A percentile compares a stretch with the other conserved stretches of the same genome.
These are phyloP conservation scores for Groenewaldozyma tartarivorans DNA, from an alignment of 805 yeast species.

Conservation along the genomic window DNA sequence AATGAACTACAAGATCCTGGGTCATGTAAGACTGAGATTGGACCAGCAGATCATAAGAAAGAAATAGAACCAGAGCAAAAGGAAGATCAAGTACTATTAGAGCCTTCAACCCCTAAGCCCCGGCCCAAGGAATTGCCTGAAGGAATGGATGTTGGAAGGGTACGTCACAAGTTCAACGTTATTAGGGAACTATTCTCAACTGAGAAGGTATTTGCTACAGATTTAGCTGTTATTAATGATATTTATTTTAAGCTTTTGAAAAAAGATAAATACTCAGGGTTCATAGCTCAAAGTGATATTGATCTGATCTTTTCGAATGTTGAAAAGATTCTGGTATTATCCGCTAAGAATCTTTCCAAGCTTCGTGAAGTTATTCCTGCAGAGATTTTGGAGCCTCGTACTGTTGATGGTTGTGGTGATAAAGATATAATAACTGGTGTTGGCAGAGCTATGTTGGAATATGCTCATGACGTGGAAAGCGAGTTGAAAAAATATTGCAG, in stretches of 20 bases:
- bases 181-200: conserved; percentile 30
- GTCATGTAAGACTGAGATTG: background rate
- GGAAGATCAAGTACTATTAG: too few relatives aligned
- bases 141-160: conserved; percentile 1
- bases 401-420: conserved; percentile 11
- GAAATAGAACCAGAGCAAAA: background rate
- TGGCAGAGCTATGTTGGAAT: conserved; percentile 25
- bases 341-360: conserved; percentile 22
- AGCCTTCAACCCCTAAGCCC: too few relatives aligned
- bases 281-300: conserved; percentile 21
- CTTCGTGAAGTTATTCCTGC: conserved; percentile 23
- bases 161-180: conserved; percentile 20
- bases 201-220: conserved; percentile 29
- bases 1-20: background rate
- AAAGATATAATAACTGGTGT: conserved; percentile 20
- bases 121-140: too few relatives aligned
- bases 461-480: conserved; percentile 23
- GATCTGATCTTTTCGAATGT: conserved; percentile 24
- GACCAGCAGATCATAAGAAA: background rate
- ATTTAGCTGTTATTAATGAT: conserved; percentile 28
- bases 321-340: conserved; percentile 25
- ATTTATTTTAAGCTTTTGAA: conserved; percentile 23
- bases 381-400: conserved; percentile 19
- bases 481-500: conserved; percentile 27
- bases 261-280: conserved; percentile 14